phyloP scores from a whole-genome alignment of 108 stramenopile species.

The Cyclotella sp. region DNA sequence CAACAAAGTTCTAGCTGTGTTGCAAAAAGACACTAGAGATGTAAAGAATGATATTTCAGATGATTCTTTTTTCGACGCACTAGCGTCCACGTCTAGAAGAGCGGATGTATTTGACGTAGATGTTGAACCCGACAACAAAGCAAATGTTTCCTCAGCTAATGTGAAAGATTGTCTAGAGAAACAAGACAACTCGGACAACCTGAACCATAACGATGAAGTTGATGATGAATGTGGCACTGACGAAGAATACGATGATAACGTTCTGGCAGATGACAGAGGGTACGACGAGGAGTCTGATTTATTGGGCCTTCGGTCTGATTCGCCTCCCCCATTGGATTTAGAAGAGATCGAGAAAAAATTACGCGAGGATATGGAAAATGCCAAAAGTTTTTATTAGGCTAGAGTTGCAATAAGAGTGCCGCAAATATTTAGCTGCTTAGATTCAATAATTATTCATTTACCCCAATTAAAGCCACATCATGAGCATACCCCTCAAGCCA shows the following conservation, averaged over 20 bases:
- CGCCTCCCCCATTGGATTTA: constrained; percentile 51
- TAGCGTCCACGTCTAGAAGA: constrained; percentile 21
- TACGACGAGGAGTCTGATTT: constrained; percentile 54
- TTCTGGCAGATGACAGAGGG: constrained; percentile 38
- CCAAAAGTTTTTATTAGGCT: constrained; percentile 19
- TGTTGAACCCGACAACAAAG: no score
- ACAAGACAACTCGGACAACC: not conserved
- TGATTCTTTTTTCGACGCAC: constrained; percentile 37
- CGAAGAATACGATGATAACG: constrained; percentile 12
- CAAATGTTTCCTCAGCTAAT: not conserved
- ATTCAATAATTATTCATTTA: not conserved
- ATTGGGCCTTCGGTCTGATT: constrained; percentile 48
- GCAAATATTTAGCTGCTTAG: not conserved
- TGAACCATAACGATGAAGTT: not conserved
- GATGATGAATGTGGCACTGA: not conserved
- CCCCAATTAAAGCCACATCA: not conserved
- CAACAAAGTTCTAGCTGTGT: not conserved
- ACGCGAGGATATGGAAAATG: constrained; percentile 47
- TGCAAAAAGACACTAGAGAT: not conserved
- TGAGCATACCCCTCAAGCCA: not conserved
- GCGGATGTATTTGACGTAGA: not conserved
- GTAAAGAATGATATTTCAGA: constrained; percentile 9
- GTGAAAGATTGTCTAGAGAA: constrained; percentile 1
- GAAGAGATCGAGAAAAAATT: constrained; percentile 52
- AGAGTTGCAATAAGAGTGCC: not conserved